A percentile compares a stretch with the other conserved stretches of the same genome.
These are phyloP conservation scores for Leishmania aethiopica DNA, from an alignment of 208 protist genomes.

Conservation along the genomic window DNA sequence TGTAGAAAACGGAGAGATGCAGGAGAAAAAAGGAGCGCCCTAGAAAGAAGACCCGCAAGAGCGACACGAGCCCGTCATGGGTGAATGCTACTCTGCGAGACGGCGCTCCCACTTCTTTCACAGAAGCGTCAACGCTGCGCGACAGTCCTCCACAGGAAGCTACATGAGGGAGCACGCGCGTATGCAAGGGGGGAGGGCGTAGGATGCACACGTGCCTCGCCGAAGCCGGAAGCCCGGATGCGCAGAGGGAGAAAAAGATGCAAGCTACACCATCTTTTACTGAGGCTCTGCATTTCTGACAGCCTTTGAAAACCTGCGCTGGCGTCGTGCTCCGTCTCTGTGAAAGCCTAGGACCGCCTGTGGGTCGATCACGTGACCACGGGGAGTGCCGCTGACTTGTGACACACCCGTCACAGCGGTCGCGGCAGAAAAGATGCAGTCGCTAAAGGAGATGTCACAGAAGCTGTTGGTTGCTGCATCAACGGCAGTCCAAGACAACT, in stretches of 20 bases:
- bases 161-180: neutral
- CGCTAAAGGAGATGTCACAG: slow-evolving; percentile 27
- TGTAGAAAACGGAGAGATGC: neutral
- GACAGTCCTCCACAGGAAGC: neutral
- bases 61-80: neutral
- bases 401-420: neutral
- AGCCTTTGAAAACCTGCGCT: slow-evolving; percentile 1
- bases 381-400: neutral
- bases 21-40: neutral
- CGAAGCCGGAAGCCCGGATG: neutral
- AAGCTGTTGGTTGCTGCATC: slow-evolving; percentile 26
- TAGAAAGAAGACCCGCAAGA: neutral
- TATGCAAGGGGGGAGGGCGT: neutral
- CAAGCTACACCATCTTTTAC: neutral
- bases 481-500: slow-evolving; percentile 9
- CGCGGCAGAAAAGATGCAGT: slow-evolving; percentile 16
- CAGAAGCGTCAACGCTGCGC: neutral
- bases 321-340: slow-evolving; percentile 32
- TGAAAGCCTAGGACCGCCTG: slow-evolving; percentile 21
- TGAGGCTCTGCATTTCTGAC: neutral
- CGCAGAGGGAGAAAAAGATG: neutral
- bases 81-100: neutral
- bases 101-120: neutral
- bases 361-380: slow-evolving; percentile 25
- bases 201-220: neutral